phyloP scores from a whole-genome alignment of 371 early-diverging fungal species.

The Mortierella sp. region DNA sequence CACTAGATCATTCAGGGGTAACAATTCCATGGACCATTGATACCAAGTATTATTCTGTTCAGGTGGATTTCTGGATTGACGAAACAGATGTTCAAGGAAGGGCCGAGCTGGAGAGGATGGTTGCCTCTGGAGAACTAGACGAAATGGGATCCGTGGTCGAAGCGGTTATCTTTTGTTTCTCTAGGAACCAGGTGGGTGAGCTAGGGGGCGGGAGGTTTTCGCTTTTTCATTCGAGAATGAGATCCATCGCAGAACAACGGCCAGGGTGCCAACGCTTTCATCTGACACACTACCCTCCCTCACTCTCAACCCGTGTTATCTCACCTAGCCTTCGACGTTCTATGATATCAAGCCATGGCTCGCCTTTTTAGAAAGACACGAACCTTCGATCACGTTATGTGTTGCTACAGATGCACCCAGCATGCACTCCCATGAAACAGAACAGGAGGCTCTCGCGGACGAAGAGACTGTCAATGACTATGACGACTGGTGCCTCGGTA shows the following conservation, averaged over 20 bases:
- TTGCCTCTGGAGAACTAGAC: slow-evolving; percentile 59
- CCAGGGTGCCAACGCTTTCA: background rate
- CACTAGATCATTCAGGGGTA: slow-evolving; percentile 57
- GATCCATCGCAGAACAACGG: too few relatives aligned
- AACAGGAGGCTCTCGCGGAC: slow-evolving; percentile 30
- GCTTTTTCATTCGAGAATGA: background rate
- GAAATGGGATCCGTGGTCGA: slow-evolving; percentile 71
- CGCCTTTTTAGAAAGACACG: slow-evolving; percentile 61
- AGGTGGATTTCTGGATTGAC: slow-evolving; percentile 77
- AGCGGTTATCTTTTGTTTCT: slow-evolving; percentile 73
- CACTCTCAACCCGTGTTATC: too few relatives aligned
- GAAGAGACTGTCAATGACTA: slow-evolving; percentile 43
- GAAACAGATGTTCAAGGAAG: slow-evolving; percentile 54
- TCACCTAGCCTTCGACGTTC: slow-evolving; percentile 63
- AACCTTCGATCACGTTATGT: slow-evolving; percentile 69
- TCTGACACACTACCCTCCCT: background rate
- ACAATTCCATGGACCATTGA: slow-evolving; percentile 72
- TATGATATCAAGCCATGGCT: slow-evolving; percentile 65
- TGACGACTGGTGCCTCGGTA: slow-evolving; percentile 68
- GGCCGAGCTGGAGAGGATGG: slow-evolving; percentile 52
- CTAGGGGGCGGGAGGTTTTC: background rate
- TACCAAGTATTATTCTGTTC: slow-evolving; percentile 80
- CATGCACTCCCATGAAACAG: slow-evolving; percentile 27
- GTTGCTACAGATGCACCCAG: slow-evolving; percentile 55
- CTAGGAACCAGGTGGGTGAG: slow-evolving; percentile 60